Percentiles rank a stretch among this genome's conserved stretches.
phyloP scores from a whole-genome alignment of 495 filamentous ascomycete genomes.

The Xeromyces bisporus region DNA sequence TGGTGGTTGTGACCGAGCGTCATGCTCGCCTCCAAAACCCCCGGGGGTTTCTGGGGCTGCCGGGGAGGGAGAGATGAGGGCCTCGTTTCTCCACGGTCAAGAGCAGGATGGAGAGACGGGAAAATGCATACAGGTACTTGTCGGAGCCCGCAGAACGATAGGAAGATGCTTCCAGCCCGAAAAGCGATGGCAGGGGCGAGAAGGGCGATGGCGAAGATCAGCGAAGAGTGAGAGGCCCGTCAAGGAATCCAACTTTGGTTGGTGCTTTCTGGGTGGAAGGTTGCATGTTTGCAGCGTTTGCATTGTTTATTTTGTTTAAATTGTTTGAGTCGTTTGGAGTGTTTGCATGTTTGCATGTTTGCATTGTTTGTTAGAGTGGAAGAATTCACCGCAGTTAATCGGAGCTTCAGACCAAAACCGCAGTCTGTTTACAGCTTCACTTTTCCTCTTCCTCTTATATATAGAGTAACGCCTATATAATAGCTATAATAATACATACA shows the following conservation, averaged over 20 bases:
- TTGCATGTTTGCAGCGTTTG: too few relatives aligned
- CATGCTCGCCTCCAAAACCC: constrained; percentile 35
- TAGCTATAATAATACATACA: too few relatives aligned
- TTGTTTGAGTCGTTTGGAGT: too few relatives aligned
- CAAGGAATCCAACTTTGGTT: constrained; percentile 23
- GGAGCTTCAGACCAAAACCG: constrained; percentile 17
- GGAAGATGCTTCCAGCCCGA: constrained; percentile 15
- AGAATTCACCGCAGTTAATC: constrained; percentile 18
- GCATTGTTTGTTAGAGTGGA: too few relatives aligned
- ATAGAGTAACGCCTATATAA: too few relatives aligned
- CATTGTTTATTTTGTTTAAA: too few relatives aligned
- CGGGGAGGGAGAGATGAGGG: too few relatives aligned
- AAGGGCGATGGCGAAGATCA: constrained; percentile 25
- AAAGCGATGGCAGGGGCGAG: constrained; percentile 20
- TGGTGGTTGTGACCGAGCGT: constrained; percentile 34
- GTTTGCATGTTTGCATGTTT: too few relatives aligned
- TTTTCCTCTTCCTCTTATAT: too few relatives aligned
- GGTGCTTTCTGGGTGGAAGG: constrained; percentile 19
- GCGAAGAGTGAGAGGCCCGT: constrained; percentile 23
- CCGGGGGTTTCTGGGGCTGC: constrained; percentile 30
- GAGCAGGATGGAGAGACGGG: constrained; percentile 18
- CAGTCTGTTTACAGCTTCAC: constrained; percentile 13
- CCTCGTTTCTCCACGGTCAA: constrained; percentile 31
- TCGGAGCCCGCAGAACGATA: constrained; percentile 5
- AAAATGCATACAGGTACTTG: constrained; percentile 23